phyloP scores from a whole-genome alignment of 2,329 filamentous ascomycete genomes.

The Arthrocladium fulminans region DNA sequence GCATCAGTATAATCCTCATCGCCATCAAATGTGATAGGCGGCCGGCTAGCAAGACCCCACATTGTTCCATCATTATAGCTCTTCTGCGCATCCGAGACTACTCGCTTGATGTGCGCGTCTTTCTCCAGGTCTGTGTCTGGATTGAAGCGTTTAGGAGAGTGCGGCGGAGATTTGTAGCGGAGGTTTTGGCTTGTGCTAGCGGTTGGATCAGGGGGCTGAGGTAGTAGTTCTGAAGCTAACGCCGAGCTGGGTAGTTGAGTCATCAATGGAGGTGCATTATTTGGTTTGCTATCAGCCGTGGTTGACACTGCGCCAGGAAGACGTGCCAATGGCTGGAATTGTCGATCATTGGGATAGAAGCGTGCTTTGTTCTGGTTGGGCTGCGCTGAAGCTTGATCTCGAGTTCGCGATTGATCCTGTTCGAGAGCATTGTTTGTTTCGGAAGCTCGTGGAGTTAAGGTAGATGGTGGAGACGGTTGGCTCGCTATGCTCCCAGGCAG shows the following conservation, averaged over 20 bases:
- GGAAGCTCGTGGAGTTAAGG: too few species aligned
- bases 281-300: too few species aligned
- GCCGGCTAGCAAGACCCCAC: not conserved
- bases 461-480: not conserved
- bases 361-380: too few species aligned
- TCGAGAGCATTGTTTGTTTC: too few species aligned
- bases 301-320: too few species aligned
- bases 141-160: not conserved
- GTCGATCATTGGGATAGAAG: too few species aligned
- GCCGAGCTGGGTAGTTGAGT: too few species aligned
- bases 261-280: too few species aligned
- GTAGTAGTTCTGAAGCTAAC: too few species aligned
- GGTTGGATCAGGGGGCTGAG: not conserved
- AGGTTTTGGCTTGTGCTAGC: not conserved
- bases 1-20: not conserved
- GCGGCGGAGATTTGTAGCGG: not conserved
- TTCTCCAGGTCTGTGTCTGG: not conserved
- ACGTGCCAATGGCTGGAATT: too few species aligned
- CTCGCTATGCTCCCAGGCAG: not conserved
- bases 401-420: too few species aligned
- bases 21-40: not conserved
- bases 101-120: not conserved
- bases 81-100: not conserved
- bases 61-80: not conserved
- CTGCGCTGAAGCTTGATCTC: too few species aligned